These are phyloP conservation scores for Gillenia trifoliata DNA, from an alignment of 306 rosid species.

Conservation along the genomic window DNA sequence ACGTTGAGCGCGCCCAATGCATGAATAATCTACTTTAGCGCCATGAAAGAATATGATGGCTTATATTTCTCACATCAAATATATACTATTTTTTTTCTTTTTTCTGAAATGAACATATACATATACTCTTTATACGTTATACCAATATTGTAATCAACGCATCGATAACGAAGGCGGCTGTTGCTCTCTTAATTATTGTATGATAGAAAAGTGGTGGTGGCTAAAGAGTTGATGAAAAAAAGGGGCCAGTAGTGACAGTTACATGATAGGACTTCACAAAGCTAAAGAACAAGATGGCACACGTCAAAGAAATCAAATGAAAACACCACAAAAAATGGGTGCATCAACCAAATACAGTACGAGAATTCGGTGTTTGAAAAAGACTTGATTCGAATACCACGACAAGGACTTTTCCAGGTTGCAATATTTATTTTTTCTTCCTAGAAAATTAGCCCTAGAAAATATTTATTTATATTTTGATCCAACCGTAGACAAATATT, in stretches of 20 bases:
- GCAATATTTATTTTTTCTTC: too few relatives aligned
- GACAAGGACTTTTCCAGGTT: background rate
- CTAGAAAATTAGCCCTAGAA: too few relatives aligned
- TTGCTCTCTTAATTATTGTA: background rate
- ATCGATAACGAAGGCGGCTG: background rate
- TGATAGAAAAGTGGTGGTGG: background rate
- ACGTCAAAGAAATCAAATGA: background rate
- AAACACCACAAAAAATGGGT: background rate
- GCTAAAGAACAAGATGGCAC: background rate
- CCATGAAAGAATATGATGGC: too few relatives aligned
- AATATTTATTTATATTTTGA: too few relatives aligned
- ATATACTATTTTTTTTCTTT: background rate
- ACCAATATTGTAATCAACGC: background rate
- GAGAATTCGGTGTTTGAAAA: background rate
- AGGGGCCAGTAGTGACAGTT: background rate
- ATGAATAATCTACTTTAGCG: too few relatives aligned
- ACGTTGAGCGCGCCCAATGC: too few relatives aligned
- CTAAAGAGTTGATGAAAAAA: background rate
- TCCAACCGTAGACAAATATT: too few relatives aligned
- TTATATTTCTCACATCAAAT: too few relatives aligned
- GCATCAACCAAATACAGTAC: background rate
- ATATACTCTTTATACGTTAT: background rate
- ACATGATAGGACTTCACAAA: background rate
- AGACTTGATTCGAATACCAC: background rate
- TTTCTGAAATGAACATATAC: background rate